These are phyloP conservation scores for Stygiomarasmius scandens DNA, from an alignment of 1,284 basidiomycete species.

Conservation along the genomic window DNA sequence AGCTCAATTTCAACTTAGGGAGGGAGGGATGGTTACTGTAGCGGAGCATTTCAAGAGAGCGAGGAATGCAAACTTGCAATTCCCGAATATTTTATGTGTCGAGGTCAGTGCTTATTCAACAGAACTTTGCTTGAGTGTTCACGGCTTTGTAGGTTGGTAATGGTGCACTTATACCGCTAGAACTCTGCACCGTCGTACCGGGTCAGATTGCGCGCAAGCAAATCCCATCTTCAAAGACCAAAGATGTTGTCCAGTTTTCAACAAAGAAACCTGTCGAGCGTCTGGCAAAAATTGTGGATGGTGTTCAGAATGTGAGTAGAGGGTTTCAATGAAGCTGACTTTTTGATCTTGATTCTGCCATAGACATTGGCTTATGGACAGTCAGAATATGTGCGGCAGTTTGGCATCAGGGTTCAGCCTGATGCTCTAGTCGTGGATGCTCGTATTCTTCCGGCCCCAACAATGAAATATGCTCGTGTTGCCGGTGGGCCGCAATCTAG, in stretches of 20 bases:
- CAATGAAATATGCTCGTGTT: slow-evolving; percentile 58
- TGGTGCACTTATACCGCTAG: slow-evolving; percentile 69
- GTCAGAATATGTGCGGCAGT: slow-evolving; percentile 72
- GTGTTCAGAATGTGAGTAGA: slow-evolving; percentile 46
- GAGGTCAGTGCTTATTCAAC: slow-evolving; percentile 49
- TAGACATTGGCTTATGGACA: slow-evolving; percentile 71
- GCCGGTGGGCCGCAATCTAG: slow-evolving; percentile 51
- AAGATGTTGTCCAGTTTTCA: slow-evolving; percentile 68
- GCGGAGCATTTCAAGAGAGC: slow-evolving; percentile 50
- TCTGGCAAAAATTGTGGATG: slow-evolving; percentile 58
- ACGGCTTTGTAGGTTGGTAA: slow-evolving; percentile 54
- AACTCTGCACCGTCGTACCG: slow-evolving; percentile 62
- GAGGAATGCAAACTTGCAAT: slow-evolving; percentile 41
- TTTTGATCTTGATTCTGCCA: background rate
- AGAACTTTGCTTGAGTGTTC: background rate
- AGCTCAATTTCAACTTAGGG: slow-evolving; percentile 45
- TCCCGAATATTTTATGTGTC: slow-evolving; percentile 51
- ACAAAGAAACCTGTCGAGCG: slow-evolving; percentile 68
- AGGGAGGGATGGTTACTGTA: slow-evolving; percentile 47
- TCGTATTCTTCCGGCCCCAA: slow-evolving; percentile 6
- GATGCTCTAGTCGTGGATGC: slow-evolving; percentile 26
- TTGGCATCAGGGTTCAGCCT: slow-evolving; percentile 61
- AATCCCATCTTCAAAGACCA: slow-evolving; percentile 67
- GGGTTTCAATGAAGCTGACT: background rate
- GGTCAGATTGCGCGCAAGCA: slow-evolving; percentile 80